These are phyloP conservation scores for Aspergillus spinulosporus DNA, from an alignment of 2,329 filamentous ascomycete species.

Conservation along the genomic window DNA sequence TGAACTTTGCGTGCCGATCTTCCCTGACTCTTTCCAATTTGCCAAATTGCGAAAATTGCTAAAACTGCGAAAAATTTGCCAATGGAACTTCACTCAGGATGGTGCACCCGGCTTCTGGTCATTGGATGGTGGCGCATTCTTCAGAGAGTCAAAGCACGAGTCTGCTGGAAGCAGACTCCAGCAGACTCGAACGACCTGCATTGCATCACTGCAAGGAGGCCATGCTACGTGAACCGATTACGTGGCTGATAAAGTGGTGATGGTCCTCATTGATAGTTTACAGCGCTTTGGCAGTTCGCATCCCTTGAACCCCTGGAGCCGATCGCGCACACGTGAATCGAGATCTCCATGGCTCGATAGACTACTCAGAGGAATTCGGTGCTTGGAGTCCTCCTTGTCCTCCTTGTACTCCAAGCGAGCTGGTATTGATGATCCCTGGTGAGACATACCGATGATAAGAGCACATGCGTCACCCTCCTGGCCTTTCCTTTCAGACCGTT, in stretches of 20 bases:
- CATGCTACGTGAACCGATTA: constrained; percentile 5
- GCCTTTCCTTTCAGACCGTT: too few relatives aligned
- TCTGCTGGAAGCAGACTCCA: neutral
- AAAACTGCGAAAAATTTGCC: too few relatives aligned
- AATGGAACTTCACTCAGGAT: too few relatives aligned
- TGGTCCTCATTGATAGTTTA: neutral
- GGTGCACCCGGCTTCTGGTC: too few relatives aligned
- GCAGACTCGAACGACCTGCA: neutral
- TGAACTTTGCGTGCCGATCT: neutral
- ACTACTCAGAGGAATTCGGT: too few relatives aligned
- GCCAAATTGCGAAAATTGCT: too few relatives aligned
- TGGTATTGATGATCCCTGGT: neutral
- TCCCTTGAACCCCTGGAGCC: constrained; percentile 27
- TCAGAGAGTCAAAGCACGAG: constrained; percentile 1
- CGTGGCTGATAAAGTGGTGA: constrained; percentile 15
- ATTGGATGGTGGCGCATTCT: neutral
- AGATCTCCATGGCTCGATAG: constrained; percentile 14
- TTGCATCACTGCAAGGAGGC: constrained; percentile 13
- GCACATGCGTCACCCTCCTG: neutral
- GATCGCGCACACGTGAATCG: constrained; percentile 29
- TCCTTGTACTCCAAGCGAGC: too few relatives aligned
- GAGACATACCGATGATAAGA: neutral
- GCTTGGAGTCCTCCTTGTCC: too few relatives aligned
- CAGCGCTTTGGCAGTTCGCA: constrained; percentile 20
- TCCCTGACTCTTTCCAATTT: neutral